Evolutionary conservation across 371 early-diverging fungal genomes (phyloP).

Genomic region (Mortierella sp.): DNA sequence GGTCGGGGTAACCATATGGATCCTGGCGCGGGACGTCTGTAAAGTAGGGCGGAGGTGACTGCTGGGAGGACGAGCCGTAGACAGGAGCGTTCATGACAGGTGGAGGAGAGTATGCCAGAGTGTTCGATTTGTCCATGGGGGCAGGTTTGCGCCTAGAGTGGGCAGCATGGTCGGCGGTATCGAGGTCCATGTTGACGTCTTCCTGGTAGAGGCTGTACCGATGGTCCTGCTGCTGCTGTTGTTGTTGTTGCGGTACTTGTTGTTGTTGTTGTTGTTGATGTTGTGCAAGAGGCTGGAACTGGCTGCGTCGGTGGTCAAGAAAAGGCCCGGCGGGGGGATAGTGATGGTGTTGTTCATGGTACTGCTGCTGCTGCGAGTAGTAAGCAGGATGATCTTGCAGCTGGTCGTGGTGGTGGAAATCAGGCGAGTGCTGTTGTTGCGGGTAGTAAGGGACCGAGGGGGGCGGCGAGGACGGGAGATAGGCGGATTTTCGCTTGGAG

Average conservation of each 20-base stretch:
- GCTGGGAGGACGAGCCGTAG: conserved; percentile 12
- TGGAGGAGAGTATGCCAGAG: conserved; percentile 16
- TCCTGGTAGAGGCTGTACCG: conserved; percentile 1
- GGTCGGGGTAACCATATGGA: background rate
- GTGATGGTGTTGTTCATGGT: background rate
- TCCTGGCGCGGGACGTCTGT: background rate
- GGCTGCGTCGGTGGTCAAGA: conserved; percentile 5
- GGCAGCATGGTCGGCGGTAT: conserved; percentile 3
- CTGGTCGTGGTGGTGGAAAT: too few species aligned
- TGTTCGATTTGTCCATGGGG: conserved; percentile 12
- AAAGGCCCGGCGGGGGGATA: background rate
- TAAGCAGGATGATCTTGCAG: too few species aligned
- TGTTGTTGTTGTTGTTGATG: conserved; percentile 20
- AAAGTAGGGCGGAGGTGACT: conserved; percentile 11
- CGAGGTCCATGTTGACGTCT: conserved; percentile 20
- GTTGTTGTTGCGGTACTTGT: conserved; percentile 5
- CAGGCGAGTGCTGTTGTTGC: background rate
- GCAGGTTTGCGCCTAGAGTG: conserved; percentile 22
- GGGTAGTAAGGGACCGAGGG: conserved; percentile 12
- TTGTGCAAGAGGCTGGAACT: conserved; percentile 10
- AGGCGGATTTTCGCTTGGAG: conserved; percentile 28
- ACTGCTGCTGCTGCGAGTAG: conserved; percentile 11
- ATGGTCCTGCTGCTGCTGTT: conserved; percentile 12
- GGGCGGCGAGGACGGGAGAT: conserved; percentile 15
- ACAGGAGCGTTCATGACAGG: conserved; percentile 13